phyloP scores from a whole-genome alignment of 169 alveolate genomes.

The Plasmodium ovale region DNA sequence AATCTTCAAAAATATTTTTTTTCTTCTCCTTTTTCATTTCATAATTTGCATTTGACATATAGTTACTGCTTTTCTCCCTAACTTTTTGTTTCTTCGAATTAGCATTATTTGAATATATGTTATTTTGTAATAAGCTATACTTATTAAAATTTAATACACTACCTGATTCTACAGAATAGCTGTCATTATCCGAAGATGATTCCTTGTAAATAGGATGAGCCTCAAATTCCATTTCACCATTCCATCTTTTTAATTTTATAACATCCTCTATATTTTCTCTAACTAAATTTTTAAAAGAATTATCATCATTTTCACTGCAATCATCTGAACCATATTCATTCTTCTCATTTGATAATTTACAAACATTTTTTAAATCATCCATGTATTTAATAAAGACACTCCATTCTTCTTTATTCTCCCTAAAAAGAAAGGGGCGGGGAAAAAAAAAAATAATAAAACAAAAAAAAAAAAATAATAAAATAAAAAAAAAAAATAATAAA shows the following conservation, averaged over 20 bases:
- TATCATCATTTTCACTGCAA: conserved; percentile 10
- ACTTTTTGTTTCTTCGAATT: conserved; percentile 37
- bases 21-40: conserved; percentile 21
- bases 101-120: conserved; percentile 69
- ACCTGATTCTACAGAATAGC: conserved; percentile 44
- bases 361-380: conserved; percentile 23
- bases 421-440: too few relatives aligned
- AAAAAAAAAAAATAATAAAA: background rate
- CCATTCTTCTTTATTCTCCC: conserved; percentile 40
- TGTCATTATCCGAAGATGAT: conserved; percentile 29
- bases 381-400: conserved; percentile 38
- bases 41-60: conserved; percentile 9
- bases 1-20: background rate
- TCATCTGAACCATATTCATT: conserved; percentile 7
- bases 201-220: conserved; percentile 21
- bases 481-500: background rate
- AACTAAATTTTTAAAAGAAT: conserved; percentile 7
- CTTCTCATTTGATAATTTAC: background rate
- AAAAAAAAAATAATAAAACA: background rate
- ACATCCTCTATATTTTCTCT: conserved; percentile 48
- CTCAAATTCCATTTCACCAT: conserved; percentile 45
- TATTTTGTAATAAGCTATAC: conserved; percentile 45
- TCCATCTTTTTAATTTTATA: conserved; percentile 63
- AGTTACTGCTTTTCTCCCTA: background rate
- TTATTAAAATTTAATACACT: conserved; percentile 52